phyloP scores from a whole-genome alignment of 306 rosid genomes.

The Astragalus glycyphyllos region DNA sequence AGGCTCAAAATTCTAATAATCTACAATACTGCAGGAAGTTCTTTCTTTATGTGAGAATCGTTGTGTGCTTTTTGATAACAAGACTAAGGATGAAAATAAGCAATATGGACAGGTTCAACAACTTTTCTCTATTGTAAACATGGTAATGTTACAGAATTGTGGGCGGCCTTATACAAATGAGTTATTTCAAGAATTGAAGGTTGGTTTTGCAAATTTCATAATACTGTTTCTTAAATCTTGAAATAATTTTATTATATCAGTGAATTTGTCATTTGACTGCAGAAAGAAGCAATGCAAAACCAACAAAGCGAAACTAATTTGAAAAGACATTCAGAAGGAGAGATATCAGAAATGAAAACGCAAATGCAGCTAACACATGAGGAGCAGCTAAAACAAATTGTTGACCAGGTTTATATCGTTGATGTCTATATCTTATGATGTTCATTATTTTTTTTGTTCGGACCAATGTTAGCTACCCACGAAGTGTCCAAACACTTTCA shows the following conservation, averaged over 20 bases:
- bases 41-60: conserved; percentile 70
- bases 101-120: conserved; percentile 62
- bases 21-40: conserved; percentile 55
- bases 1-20: too few species aligned
- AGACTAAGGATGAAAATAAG: conserved; percentile 74
- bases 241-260: not conserved
- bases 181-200: conserved; percentile 75
- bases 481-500: too few species aligned
- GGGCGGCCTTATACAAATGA: conserved; percentile 78
- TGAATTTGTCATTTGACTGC: conserved; percentile 40
- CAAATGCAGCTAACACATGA: conserved; percentile 66
- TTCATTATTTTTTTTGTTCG: too few species aligned
- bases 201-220: conserved; percentile 32
- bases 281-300: conserved; percentile 68
- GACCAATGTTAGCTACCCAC: too few species aligned
- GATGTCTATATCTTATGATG: conserved; percentile 10
- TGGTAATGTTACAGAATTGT: conserved; percentile 56
- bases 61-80: conserved; percentile 79
- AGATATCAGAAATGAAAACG: conserved; percentile 54
- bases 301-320: conserved; percentile 62
- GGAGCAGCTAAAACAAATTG: conserved; percentile 71
- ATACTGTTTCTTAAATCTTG: conserved; percentile 1
- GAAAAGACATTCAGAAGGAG: conserved; percentile 57
- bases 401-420: conserved; percentile 68
- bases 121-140: conserved; percentile 66